Evolutionary conservation across 2,329 filamentous ascomycete species (phyloP).

Genomic region (Pyrenophora tritici-repentis): DNA sequence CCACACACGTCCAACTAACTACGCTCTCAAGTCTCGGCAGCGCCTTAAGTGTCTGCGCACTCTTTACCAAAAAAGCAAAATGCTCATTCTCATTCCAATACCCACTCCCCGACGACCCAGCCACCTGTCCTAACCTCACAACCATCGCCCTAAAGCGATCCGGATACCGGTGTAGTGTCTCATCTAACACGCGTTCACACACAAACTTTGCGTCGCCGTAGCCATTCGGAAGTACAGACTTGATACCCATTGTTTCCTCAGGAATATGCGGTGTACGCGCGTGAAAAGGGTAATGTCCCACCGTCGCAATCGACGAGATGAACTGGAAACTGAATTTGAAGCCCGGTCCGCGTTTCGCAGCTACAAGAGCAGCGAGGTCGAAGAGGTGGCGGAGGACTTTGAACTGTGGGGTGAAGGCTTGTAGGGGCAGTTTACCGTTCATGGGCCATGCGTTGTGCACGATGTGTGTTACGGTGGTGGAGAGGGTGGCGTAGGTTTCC

Average conservation of each 20-base stretch:
- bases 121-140: conserved; percentile 59
- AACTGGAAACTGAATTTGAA: conserved; percentile 46
- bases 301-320: conserved; percentile 51
- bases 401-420: conserved; percentile 58
- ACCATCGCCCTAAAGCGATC: conserved; percentile 51
- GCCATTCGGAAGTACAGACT: conserved; percentile 52
- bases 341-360: conserved; percentile 8
- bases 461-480: conserved; percentile 53
- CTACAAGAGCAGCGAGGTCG: conserved; percentile 48
- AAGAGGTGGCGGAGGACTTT: conserved; percentile 58
- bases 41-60: conserved; percentile 52
- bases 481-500: conserved; percentile 48
- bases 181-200: conserved; percentile 57
- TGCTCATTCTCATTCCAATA: conserved; percentile 63
- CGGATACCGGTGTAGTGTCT: conserved; percentile 53
- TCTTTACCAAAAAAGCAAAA: conserved; percentile 57
- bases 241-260: conserved; percentile 51
- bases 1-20: conserved; percentile 53
- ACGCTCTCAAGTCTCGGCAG: conserved; percentile 39
- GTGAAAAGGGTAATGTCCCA: conserved; percentile 29
- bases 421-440: conserved; percentile 58
- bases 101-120: conserved; percentile 56
- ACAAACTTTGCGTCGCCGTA: conserved; percentile 60
- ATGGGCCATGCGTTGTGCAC: conserved; percentile 62
- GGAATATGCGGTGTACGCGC: conserved; percentile 41